Evolutionary conservation across 2,329 filamentous ascomycete genomes (phyloP).

Genomic region (Cladosporium sp.): DNA sequence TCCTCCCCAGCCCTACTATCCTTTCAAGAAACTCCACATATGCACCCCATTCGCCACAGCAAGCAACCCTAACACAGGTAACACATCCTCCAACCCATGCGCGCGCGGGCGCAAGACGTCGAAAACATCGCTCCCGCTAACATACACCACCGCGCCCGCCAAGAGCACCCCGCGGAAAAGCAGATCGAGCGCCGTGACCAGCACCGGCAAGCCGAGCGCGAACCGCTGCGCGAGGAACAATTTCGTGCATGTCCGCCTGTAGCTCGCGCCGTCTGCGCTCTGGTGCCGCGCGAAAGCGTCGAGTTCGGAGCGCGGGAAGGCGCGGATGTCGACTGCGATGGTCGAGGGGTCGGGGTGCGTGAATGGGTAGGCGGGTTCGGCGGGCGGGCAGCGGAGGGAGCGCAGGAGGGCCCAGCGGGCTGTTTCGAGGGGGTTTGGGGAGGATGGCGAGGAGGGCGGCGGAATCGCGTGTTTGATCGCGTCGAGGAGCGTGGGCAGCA

Average conservation of each 20-base stretch:
- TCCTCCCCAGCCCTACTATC: constrained; percentile 11
- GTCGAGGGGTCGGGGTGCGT: constrained; percentile 13
- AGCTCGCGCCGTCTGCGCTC: constrained; percentile 23
- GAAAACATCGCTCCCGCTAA: constrained; percentile 15
- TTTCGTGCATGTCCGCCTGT: constrained; percentile 34
- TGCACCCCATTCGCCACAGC: constrained; percentile 25
- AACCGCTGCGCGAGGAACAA: constrained; percentile 39
- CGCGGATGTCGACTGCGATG: constrained; percentile 30
- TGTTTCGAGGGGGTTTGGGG: constrained; percentile 16
- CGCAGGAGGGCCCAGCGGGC: constrained; percentile 34
- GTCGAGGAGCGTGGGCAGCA: constrained; percentile 44
- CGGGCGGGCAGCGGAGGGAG: constrained; percentile 35
- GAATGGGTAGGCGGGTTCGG: constrained; percentile 33
- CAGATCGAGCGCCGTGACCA: constrained; percentile 26
- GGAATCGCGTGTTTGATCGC: constrained; percentile 14
- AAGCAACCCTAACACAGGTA: constrained; percentile 14
- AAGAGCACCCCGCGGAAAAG: constrained; percentile 21
- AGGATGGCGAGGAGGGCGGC: not conserved
- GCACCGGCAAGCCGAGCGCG: constrained; percentile 31
- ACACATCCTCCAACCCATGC: constrained; percentile 17
- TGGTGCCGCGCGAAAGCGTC: constrained; percentile 32
- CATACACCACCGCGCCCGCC: constrained; percentile 20
- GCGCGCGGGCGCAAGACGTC: constrained; percentile 24
- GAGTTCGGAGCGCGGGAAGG: constrained; percentile 33
- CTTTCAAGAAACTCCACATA: constrained; percentile 27